Evolutionary conservation across 1,284 basidiomycete species (phyloP), one percentile per base, ranked within the genome.

Genomic region (Ustilago loliicola): DNA sequence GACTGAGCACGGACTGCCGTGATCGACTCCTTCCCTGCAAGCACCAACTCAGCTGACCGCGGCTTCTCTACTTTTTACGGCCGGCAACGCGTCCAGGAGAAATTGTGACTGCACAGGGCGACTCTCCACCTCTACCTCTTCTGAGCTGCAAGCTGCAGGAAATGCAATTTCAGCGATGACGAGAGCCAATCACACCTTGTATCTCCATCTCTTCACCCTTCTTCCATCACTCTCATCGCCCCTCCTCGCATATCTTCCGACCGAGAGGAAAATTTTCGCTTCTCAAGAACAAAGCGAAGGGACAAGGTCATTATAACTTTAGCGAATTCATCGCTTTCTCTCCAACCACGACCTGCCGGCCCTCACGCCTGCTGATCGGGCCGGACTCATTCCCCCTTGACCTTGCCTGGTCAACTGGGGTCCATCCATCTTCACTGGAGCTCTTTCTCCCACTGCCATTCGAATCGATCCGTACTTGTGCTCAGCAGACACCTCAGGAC

Each of bases 291-390:
- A 21, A 30, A 7, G 10, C 38, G 17, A 57, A 55, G 25, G 15
- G 23, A 45, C 53, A 34, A 57, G 38, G n/a, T 21, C 9, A 32
- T 21, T 5, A 21, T n/a, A 19, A 45, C 19, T 6, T n/a, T 15
- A 21, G 17, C 32, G 15, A 19, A 3, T 25, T 29, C 51, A 47
- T 8, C 7, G 21, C 61, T 66, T 50, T 15, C 48, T 29, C 40
- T 47, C 23, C 23, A 1, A 29, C 69, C 45, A 66, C 69, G 23
- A 62, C 45, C 25, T 21, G 34, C 55, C 55, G 69, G 69, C 64
- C 58, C 63, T 57, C 55, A 40, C 36, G 63, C 54, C 63, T 51
- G 51, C 60, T 58, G 51, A 62, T 58, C 36, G 69, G 63, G 69
- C 55, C 60, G 69, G 69, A 59, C 25, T 54, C n/a, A 36, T n/a